Evolutionary conservation across 2,329 filamentous ascomycete species (phyloP), one percentile per base, ranked within the genome.

Genomic region (Trichoderma citrinoviride): DNA sequence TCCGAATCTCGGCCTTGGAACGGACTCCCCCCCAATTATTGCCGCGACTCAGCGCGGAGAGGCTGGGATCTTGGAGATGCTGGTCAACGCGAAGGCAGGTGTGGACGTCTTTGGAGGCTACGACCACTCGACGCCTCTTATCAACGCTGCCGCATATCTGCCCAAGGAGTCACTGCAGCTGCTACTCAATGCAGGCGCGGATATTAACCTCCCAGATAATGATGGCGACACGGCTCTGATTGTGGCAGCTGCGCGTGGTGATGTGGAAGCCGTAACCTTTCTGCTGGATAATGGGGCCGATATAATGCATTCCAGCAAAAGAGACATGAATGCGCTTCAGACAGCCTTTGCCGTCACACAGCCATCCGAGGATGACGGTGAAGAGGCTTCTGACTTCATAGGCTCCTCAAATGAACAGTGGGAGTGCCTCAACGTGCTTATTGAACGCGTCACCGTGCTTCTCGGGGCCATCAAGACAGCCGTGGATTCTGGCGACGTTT

Each of bases 191-290:
- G 74, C 74, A 0, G 76, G 77, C 0, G 77, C 77, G 0, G 72
- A 79, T 53, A 76, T 80, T 33, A 77, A 79, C 44, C 69, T 76
- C 3, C 65, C 71, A 0, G 75, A 76, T 33, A 65, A 72, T 2
- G 71, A 77, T 5, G 73, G 77, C 10, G 73, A 79, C 43, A 78
- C 78, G 0, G 75, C 78, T 1, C 71, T 80, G 1, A 79, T 80
- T 7, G 67, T 75, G 0, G 76, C 78, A 3, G 72, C 78, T 0
- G 65, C 64, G 10, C 68, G 68, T 41, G 75, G 74, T 1, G 77
- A 80, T 27, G 62, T 68, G 0, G 73, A 74, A 17, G 73, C 73
- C 3, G 73, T 78, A 27, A 70, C 68, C 41, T 75, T 76, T 54
- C 66, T 80, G 5, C 69, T 78, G 3, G 69, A 74, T 8, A 73